Evolutionary conservation across 169 alveolate genomes (phyloP), one percentile per base, ranked within the genome.

Genomic region (Amoebophrya sp.): DNA sequence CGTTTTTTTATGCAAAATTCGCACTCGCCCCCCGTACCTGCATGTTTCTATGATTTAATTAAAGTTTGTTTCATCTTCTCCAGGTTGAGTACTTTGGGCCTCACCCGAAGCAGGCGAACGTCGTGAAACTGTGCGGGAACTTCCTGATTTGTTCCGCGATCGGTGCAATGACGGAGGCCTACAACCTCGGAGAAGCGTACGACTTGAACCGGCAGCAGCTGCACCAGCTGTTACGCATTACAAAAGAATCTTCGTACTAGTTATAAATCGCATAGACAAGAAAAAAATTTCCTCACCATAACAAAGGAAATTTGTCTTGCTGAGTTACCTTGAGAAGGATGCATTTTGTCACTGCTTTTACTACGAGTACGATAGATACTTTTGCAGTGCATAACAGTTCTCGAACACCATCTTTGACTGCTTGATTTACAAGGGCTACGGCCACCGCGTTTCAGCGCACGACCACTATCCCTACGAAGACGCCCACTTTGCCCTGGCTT

Each of bases 61-160:
- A n/a, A n/a, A n/a, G n/a, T n/a, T n/a, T n/a, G n/a, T n/a, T n/a
- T n/a, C n/a, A n/a, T n/a, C n/a, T n/a, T n/a, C n/a, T n/a, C n/a
- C n/a, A n/a, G 29, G 83, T 66, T n/a, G 83, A 66, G 83, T 66
- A 66, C 83, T 66, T 66, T 25, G 83, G 83, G 12, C 83, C 83
- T 2, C 7, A 7, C 10, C 38, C 83, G 7, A 25, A 66, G 35
- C 83, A 66, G 35, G 83, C 83, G 7, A 66, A 66, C 35, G 83
- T 66, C 35, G 83, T 66, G 35, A 66, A 66, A n/a, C 35, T 66
- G 83, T 66, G 83, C 35, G 83, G 83, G 35, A 66, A 66, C 18
- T 66, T 66, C 32, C 83, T 66, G 83, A 66, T 66, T 66, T 66
- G 83, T n/a, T 66, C 83, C 29, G 83, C 83, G 35, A 66, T 66